These are phyloP conservation scores for Cyanidiococcus yangmingshanensis DNA, from an alignment of 23 red algal genomes.

Conservation along the genomic window DNA sequence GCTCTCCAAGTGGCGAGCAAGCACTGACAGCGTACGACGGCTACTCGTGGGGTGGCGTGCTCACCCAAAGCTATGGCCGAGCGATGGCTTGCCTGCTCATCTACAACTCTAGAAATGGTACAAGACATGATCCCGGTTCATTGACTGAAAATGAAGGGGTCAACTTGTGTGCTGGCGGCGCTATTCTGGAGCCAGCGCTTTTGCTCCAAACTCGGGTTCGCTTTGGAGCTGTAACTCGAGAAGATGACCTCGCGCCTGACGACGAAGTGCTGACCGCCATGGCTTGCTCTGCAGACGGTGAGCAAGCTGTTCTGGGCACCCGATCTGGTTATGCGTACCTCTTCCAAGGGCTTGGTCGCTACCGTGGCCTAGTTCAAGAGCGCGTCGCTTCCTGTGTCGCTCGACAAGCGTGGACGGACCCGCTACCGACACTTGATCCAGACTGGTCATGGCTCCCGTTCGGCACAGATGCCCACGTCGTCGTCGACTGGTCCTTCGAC, in stretches of 20 bases:
- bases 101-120: background rate
- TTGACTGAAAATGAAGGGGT: background rate
- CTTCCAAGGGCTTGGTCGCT: background rate
- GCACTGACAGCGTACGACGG: too few relatives aligned
- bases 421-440: background rate
- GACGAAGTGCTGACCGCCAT: background rate
- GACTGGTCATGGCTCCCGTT: background rate
- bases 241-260: background rate
- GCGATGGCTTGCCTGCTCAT: background rate
- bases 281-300: background rate
- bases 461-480: background rate
- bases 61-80: background rate
- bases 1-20: too few relatives aligned
- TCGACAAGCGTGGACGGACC: background rate
- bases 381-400: background rate
- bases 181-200: background rate
- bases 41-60: background rate
- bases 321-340: background rate
- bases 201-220: too few relatives aligned
- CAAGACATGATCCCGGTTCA: background rate
- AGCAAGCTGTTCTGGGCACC: background rate
- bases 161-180: background rate
- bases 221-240: too few relatives aligned
- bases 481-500: background rate
- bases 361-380: background rate